Evolutionary conservation across 2,329 filamentous ascomycete genomes (phyloP).

Genomic region (Fusarium temperatum): DNA sequence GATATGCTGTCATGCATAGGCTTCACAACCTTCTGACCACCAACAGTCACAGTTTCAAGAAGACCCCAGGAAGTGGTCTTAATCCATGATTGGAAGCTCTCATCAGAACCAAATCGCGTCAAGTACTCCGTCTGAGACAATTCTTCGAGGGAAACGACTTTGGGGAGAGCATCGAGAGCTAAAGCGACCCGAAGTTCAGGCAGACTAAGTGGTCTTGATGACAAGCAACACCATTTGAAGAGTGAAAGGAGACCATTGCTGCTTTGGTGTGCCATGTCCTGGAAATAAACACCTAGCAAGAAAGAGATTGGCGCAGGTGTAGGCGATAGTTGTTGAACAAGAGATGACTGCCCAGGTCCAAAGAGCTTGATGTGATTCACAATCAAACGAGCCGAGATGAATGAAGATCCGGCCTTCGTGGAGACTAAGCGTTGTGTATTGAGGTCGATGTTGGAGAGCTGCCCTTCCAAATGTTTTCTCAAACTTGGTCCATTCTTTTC

Average conservation of each 20-base stretch:
- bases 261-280: background rate
- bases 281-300: background rate
- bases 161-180: background rate
- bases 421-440: background rate
- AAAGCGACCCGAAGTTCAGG: background rate
- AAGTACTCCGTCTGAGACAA: background rate
- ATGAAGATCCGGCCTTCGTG: background rate
- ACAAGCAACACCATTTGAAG: background rate
- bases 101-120: background rate
- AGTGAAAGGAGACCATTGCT: background rate
- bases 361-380: background rate
- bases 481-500: background rate
- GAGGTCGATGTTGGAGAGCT: background rate
- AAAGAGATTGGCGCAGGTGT: background rate
- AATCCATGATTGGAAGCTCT: conserved; percentile 2
- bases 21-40: background rate
- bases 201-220: background rate
- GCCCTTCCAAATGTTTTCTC: background rate
- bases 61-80: background rate
- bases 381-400: background rate
- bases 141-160: background rate
- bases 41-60: background rate
- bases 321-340: background rate
- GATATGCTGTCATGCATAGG: background rate
- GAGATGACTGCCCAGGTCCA: background rate